Conservation (phyloP, 1,139 yeast species). For the Diutina pseudorugosa region DNA sequence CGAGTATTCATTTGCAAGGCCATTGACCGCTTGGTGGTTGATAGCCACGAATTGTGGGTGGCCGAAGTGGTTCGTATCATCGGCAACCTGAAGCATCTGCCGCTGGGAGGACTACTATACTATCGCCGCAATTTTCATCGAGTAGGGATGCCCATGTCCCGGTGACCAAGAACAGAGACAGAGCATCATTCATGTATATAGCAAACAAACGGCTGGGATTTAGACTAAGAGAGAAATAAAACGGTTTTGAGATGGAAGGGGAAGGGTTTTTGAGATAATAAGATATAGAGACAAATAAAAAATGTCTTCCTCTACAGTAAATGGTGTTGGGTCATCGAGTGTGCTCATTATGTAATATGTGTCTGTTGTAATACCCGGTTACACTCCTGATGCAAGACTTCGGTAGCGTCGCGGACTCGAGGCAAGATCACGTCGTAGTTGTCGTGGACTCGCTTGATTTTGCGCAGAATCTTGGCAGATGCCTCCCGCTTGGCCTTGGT, state of each 20-base stretch:
- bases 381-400: constrained; percentile 9
- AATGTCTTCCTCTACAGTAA: no score
- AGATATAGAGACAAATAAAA: no score
- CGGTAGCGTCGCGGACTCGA: constrained; percentile 15
- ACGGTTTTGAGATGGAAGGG: no score
- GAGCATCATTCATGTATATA: not conserved
- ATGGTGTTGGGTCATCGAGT: not conserved
- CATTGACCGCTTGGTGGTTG: not conserved
- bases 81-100: constrained; percentile 1
- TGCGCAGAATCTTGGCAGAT: constrained; percentile 17
- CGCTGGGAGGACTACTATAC: constrained; percentile 51
- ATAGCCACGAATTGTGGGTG: constrained; percentile 3
- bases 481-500: constrained; percentile 19
- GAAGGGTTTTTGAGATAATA: no score
- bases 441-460: constrained; percentile 22
- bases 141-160: constrained; percentile 31
- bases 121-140: constrained; percentile 49
- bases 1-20: constrained; percentile 2
- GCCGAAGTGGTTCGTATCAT: not conserved
- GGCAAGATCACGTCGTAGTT: constrained; percentile 28
- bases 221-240: not conserved
- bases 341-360: not conserved
- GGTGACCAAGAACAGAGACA: not conserved
- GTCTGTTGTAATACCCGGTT: constrained; percentile 1
- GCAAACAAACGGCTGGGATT: not conserved